Evolutionary conservation across 2,329 filamentous ascomycete genomes (phyloP).

Genomic region (Microthyrium microscopicum): DNA sequence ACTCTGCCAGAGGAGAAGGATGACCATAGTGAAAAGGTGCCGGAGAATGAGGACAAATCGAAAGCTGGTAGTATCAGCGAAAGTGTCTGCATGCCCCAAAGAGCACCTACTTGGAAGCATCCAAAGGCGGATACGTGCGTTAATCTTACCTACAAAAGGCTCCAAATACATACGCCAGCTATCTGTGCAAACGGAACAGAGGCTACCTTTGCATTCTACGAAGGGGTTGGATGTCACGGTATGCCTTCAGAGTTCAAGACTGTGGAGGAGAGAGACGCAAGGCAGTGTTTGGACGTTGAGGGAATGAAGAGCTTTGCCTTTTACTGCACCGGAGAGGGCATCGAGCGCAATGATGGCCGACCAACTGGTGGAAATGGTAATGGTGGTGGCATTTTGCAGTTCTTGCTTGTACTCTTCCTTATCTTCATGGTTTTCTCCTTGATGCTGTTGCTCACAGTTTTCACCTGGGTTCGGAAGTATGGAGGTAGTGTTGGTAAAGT

Average conservation of each 20-base stretch:
- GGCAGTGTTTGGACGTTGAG: not conserved
- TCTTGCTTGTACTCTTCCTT: not conserved
- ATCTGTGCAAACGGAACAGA: not conserved
- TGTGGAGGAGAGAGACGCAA: not conserved
- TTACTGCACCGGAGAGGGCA: not conserved
- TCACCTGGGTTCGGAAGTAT: not conserved
- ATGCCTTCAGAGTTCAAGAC: not conserved
- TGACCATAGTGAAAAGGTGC: not conserved
- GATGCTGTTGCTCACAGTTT: not conserved
- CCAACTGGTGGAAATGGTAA: not conserved
- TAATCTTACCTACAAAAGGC: not conserved
- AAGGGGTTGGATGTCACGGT: too few relatives aligned
- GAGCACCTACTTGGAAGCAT: not conserved
- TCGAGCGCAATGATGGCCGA: not conserved
- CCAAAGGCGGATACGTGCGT: constrained; percentile 1
- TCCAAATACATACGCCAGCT: not conserved
- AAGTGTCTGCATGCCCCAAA: not conserved
- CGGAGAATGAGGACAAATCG: not conserved
- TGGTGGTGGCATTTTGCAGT: not conserved
- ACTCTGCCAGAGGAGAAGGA: not conserved
- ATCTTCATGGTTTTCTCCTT: not conserved
- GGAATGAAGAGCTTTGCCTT: not conserved
- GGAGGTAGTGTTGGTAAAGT: not conserved
- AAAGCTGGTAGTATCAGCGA: not conserved
- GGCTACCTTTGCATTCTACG: not conserved